Percentiles rank a stretch among this genome's conserved stretches.
Conservation (phyloP, 352 stramenopile species). For the Ophiocytium majus region DNA sequence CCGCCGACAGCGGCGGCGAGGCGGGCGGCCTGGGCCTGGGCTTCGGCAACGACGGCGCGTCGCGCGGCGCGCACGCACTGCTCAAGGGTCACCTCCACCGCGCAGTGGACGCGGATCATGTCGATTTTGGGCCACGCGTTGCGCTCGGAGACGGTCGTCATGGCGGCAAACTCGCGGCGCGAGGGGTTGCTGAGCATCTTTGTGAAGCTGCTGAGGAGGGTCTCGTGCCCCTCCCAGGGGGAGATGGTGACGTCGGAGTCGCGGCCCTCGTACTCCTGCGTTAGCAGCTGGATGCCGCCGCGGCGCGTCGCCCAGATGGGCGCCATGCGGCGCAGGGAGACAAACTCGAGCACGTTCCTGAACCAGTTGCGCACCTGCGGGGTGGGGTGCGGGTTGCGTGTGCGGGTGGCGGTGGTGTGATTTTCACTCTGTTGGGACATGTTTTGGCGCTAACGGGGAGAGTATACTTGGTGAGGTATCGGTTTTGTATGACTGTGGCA, state of each 20-base stretch:
- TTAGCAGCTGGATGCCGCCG: constrained; percentile 59
- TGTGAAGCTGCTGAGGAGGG: constrained; percentile 69
- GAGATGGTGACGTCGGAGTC: constrained; percentile 92
- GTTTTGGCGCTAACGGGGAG: too few relatives aligned
- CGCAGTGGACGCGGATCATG: constrained; percentile 90
- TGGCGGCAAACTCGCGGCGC: constrained; percentile 64
- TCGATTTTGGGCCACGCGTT: constrained; percentile 86
- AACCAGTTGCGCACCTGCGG: constrained; percentile 59
- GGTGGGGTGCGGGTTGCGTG: too few relatives aligned
- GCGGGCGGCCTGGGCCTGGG: constrained; percentile 27
- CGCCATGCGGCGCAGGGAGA: constrained; percentile 64
- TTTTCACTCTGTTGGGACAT: too few relatives aligned
- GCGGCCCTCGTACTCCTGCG: constrained; percentile 90
- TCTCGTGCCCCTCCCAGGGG: constrained; percentile 81
- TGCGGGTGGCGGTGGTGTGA: too few relatives aligned
- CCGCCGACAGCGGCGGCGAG: background rate
- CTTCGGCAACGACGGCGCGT: constrained; percentile 26
- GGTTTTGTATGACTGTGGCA: too few relatives aligned
- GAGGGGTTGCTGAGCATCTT: constrained; percentile 77
- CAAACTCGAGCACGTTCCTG: constrained; percentile 65
- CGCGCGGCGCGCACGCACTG: constrained; percentile 67
- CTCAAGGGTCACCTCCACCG: constrained; percentile 93
- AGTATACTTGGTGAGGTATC: too few relatives aligned
- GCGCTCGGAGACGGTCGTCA: constrained; percentile 64
- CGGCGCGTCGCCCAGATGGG: constrained; percentile 66